These are phyloP conservation scores for Emergomyces africanus DNA, from an alignment of 2,329 filamentous ascomycete species.

Conservation along the genomic window DNA sequence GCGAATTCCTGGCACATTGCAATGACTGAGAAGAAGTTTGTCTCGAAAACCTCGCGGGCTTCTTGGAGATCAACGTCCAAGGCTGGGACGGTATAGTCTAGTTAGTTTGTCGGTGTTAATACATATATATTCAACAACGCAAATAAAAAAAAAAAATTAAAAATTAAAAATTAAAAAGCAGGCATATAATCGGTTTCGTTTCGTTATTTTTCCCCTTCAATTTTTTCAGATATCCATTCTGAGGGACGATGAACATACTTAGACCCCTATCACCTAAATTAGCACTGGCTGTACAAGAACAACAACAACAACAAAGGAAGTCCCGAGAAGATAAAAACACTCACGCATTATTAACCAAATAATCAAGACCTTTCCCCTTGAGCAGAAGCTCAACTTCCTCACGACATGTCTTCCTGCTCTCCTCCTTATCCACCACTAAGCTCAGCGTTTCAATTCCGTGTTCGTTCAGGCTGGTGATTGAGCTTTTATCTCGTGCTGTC, in stretches of 20 bases:
- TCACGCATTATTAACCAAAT: slow-evolving; percentile 46
- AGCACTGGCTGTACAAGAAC: background rate
- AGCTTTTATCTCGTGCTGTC: slow-evolving; percentile 40
- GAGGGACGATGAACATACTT: slow-evolving; percentile 5
- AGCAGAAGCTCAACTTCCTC: slow-evolving; percentile 35
- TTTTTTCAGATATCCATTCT: background rate
- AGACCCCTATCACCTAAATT: slow-evolving; percentile 8
- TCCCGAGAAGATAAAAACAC: slow-evolving; percentile 6
- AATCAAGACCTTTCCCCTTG: slow-evolving; percentile 37
- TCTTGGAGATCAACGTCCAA: slow-evolving; percentile 41
- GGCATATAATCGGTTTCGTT: background rate
- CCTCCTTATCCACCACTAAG: slow-evolving; percentile 39
- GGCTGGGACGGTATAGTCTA: slow-evolving; percentile 45
- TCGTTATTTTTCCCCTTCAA: too few species aligned
- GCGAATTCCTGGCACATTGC: slow-evolving; percentile 44
- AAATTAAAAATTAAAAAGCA: background rate
- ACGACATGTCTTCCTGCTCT: slow-evolving; percentile 37
- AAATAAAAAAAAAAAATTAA: too few species aligned
- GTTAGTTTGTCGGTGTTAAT: background rate
- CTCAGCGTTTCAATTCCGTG: slow-evolving; percentile 42
- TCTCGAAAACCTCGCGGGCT: slow-evolving; percentile 36
- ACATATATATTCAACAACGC: too few species aligned
- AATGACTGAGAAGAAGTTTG: slow-evolving; percentile 47
- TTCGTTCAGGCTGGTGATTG: slow-evolving; percentile 37
- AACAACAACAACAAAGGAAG: too few species aligned